Conservation (phyloP, 805 yeast species). For the Lipomyces kockii region DNA sequence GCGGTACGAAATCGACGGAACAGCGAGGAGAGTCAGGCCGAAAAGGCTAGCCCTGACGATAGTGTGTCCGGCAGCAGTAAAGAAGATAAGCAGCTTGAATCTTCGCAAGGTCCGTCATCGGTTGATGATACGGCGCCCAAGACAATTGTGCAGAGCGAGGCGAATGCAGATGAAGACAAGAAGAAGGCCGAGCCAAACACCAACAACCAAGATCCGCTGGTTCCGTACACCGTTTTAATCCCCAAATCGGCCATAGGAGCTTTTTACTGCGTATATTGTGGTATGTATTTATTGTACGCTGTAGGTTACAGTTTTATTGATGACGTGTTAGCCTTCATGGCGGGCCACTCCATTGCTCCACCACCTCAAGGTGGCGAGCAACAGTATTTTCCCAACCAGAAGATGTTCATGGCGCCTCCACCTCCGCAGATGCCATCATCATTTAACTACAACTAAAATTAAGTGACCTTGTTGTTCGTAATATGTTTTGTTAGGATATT, state of each 20-base stretch:
- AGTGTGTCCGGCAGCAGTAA: neutral
- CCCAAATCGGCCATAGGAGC: neutral
- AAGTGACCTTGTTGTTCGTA: neutral
- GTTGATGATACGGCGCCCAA: neutral
- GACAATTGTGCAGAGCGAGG: neutral
- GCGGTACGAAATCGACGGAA: neutral
- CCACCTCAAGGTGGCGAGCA: neutral
- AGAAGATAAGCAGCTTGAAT: neutral
- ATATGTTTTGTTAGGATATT: neutral
- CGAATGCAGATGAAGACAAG: neutral
- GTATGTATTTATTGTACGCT: neutral
- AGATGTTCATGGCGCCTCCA: neutral
- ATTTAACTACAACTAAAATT: neutral
- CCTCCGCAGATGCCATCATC: neutral
- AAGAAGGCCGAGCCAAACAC: neutral
- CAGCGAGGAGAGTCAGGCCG: neutral
- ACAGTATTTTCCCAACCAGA: neutral
- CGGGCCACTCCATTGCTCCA: neutral
- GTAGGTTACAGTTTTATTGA: neutral
- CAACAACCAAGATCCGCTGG: neutral
- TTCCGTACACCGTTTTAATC: slow-evolving; percentile 4
- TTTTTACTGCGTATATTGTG: neutral
- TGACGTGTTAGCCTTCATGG: slow-evolving; percentile 5
- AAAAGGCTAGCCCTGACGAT: neutral
- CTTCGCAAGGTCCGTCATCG: neutral